Conservation (phyloP, 352 stramenopile species). For the Phytophthora sojae region DNA sequence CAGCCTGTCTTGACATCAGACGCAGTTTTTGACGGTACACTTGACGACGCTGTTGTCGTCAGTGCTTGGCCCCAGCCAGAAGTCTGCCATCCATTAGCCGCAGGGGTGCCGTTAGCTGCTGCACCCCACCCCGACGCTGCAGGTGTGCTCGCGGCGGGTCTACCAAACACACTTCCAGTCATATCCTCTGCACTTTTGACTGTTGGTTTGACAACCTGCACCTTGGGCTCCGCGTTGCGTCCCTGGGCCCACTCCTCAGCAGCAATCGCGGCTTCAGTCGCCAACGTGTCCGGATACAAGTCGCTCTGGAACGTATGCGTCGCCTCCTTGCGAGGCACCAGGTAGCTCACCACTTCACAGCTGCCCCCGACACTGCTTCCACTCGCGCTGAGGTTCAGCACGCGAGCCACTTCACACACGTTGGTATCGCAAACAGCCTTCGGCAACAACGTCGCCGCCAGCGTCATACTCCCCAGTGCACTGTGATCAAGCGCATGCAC, state of each 20-base stretch:
- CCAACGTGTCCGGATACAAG: constrained; percentile 73
- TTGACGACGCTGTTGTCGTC: constrained; percentile 44
- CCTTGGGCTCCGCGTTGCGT: constrained; percentile 49
- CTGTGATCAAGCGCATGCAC: constrained; percentile 65
- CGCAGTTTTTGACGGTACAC: constrained; percentile 33
- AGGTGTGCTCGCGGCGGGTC: background rate
- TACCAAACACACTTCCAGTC: constrained; percentile 49
- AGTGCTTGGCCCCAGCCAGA: constrained; percentile 38
- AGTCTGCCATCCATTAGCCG: constrained; percentile 32
- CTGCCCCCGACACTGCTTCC: constrained; percentile 42
- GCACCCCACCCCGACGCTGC: constrained; percentile 33
- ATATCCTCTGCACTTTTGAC: constrained; percentile 25
- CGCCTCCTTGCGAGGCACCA: constrained; percentile 70
- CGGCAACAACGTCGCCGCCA: constrained; percentile 59
- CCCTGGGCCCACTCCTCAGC: constrained; percentile 53
- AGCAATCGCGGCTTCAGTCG: constrained; percentile 47
- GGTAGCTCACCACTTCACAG: constrained; percentile 74
- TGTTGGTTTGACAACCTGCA: constrained; percentile 47
- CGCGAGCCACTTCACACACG: constrained; percentile 67
- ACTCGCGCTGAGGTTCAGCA: constrained; percentile 64
- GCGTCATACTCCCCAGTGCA: constrained; percentile 59
- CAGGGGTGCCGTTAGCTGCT: constrained; percentile 6
- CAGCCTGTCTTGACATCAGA: constrained; percentile 38
- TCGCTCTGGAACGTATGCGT: constrained; percentile 74
- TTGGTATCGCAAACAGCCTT: constrained; percentile 62